These are phyloP conservation scores for Chara braunii DNA, from an alignment of 139 green algal genomes.

Conservation along the genomic window DNA sequence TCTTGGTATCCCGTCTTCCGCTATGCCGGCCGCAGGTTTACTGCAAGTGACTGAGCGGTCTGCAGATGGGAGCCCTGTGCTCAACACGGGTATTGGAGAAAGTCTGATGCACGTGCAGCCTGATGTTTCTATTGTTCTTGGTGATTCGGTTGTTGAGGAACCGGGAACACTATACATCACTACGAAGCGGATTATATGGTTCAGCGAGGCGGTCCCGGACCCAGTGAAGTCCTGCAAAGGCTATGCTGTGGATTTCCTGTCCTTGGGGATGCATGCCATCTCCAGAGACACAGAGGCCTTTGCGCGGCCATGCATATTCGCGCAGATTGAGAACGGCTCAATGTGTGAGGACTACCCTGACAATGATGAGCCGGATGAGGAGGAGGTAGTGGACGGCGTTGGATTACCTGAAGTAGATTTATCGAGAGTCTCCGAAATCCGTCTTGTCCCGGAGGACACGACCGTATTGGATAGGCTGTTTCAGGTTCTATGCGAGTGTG, in stretches of 20 bases:
- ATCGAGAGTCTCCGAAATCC: not conserved
- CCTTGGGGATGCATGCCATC: not conserved
- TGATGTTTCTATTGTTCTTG: too few relatives aligned
- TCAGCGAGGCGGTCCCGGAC: not conserved
- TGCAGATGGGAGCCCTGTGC: too few relatives aligned
- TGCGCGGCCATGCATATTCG: not conserved
- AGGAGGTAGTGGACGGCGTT: not conserved
- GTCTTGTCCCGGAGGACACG: not conserved
- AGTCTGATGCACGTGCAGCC: too few relatives aligned
- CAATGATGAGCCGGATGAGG: not conserved
- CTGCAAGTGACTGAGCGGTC: too few relatives aligned
- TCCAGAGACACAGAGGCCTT: not conserved
- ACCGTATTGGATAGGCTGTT: too few relatives aligned
- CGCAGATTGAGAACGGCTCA: not conserved
- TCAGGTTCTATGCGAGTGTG: too few relatives aligned
- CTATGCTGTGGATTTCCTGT: not conserved
- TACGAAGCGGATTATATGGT: not conserved
- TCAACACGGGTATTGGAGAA: too few relatives aligned
- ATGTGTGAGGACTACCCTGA: not conserved
- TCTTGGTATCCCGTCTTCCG: too few relatives aligned
- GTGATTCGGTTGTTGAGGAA: too few relatives aligned
- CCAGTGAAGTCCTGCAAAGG: too few relatives aligned
- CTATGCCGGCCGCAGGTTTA: too few relatives aligned
- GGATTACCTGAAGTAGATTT: not conserved
- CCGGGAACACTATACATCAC: too few relatives aligned